phyloP scores from a whole-genome alignment of 164 flowering plant species.

The Macadamia integrifolia region DNA sequence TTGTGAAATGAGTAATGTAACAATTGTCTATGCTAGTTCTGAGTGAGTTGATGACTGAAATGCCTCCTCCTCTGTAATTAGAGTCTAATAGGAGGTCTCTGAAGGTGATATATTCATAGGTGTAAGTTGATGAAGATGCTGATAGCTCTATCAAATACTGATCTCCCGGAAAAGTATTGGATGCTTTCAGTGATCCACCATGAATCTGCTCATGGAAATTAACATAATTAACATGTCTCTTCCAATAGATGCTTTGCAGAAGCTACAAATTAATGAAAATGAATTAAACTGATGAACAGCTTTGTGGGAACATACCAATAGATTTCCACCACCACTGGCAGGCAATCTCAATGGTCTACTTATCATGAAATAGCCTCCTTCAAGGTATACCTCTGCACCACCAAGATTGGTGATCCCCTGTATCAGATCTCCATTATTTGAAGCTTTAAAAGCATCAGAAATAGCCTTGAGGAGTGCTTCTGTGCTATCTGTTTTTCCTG shows the following conservation, averaged over 20 bases:
- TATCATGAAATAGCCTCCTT: constrained; percentile 71
- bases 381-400: constrained; percentile 61
- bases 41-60: constrained; percentile 54
- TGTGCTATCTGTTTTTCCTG: constrained; percentile 76
- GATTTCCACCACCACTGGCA: constrained; percentile 57
- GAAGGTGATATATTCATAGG: constrained; percentile 65
- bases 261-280: too few species aligned
- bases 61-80: constrained; percentile 68
- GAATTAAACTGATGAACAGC: too few species aligned
- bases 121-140: constrained; percentile 9
- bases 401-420: constrained; percentile 74
- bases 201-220: too few species aligned
- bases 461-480: constrained; percentile 56
- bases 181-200: too few species aligned
- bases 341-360: constrained; percentile 71
- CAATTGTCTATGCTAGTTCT: constrained; percentile 74
- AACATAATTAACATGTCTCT: too few species aligned
- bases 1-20: constrained; percentile 64
- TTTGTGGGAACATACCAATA: constrained; percentile 40
- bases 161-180: too few species aligned
- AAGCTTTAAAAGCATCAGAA: constrained; percentile 48
- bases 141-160: constrained; percentile 61
- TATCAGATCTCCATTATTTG: constrained; percentile 33
- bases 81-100: constrained; percentile 63
- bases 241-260: too few species aligned